Evolutionary conservation across 2,329 filamentous ascomycete species (phyloP), one percentile per base, ranked within the genome.

Genomic region (Zelopaecilomyces penicillatus): DNA sequence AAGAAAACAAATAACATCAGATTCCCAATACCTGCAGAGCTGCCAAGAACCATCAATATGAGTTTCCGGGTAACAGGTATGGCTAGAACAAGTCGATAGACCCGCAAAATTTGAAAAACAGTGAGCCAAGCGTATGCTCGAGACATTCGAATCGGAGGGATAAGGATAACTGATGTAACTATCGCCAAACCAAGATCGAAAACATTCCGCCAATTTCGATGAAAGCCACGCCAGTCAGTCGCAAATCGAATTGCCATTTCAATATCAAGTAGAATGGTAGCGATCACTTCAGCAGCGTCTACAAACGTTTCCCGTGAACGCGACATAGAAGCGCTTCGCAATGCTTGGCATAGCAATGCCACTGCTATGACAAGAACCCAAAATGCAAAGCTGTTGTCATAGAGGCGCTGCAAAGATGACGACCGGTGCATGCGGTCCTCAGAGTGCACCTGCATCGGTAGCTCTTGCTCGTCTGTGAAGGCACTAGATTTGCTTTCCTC

Each of bases 1-100:
- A 98, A 73, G 59, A 97, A 95, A 57, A 98, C 89, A 61, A 98
- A 98, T 12, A 97, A 71, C 68, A 98, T 94, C 49, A 98, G 70
- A 60, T 98, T 98, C 34, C 86, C 77, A 50, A 98, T 83, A 85
- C 94, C 94, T 37, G 83, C 80, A 4, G 89, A 84, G 60, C 97
- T 97, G 49, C 93, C 85, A 48, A 98, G 75, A 3, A 98, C 93
- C 31, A 94, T 75, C 52, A 85, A 70, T 59, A 98, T 93, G 43
- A 98, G 76, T 51, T 89, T 84, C 50, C 87, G 76, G 1, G 90
- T 98, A 54, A 96, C 80, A 5, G 89, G 83, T 36, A 98, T 80
- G 11, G 88, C 89, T 56, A 97, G 67, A 43, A 98, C 91, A 36
- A 98, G 80, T 28, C 94, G 85, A 65, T 98, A 98, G 26, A 86